Percentiles rank a stretch among this genome's conserved stretches.
These are phyloP conservation scores for sunflower (Helianthus annuus) DNA, from an alignment of 129 eudicot species.

Conservation along the genomic window DNA sequence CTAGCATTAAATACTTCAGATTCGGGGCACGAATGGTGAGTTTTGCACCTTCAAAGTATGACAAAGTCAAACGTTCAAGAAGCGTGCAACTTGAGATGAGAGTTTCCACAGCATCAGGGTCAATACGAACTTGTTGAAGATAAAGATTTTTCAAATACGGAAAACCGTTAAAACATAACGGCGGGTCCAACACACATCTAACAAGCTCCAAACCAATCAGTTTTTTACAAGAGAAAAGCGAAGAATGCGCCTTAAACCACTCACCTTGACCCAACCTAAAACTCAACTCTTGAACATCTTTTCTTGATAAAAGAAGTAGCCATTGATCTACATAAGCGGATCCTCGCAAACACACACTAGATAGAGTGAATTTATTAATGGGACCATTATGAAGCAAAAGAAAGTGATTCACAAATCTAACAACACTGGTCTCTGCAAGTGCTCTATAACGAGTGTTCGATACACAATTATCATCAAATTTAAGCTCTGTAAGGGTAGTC, in stretches of 20 bases:
- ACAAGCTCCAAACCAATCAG: conserved; percentile 73
- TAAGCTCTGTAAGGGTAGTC: conserved; percentile 66
- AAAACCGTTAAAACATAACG: conserved; percentile 67
- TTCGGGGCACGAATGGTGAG: conserved; percentile 85
- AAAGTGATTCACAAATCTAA: conserved; percentile 55
- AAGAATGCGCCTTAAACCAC: conserved; percentile 86
- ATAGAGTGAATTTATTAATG: conserved; percentile 65
- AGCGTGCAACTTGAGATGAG: conserved; percentile 85
- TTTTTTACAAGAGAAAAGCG: conserved; percentile 57
- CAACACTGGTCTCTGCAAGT: conserved; percentile 18
- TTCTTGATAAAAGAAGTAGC: conserved; percentile 78
- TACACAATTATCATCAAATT: conserved; percentile 66
- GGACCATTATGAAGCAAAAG: conserved; percentile 94
- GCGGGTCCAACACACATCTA: conserved; percentile 82
- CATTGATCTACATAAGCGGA: conserved; percentile 87
- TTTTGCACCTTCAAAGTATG: conserved; percentile 78
- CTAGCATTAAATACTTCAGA: conserved; percentile 65
- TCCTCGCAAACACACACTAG: conserved; percentile 59
- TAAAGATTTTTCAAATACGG: conserved; percentile 53
- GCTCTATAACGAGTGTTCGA: conserved; percentile 39
- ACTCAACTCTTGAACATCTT: conserved; percentile 62
- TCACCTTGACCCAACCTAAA: conserved; percentile 87
- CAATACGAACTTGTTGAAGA: conserved; percentile 80
- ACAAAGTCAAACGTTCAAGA: conserved; percentile 78
- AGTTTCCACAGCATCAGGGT: conserved; percentile 64